These are phyloP conservation scores for Tetrahymena elliotti DNA, from an alignment of 73 alveolate species.

Conservation along the genomic window DNA sequence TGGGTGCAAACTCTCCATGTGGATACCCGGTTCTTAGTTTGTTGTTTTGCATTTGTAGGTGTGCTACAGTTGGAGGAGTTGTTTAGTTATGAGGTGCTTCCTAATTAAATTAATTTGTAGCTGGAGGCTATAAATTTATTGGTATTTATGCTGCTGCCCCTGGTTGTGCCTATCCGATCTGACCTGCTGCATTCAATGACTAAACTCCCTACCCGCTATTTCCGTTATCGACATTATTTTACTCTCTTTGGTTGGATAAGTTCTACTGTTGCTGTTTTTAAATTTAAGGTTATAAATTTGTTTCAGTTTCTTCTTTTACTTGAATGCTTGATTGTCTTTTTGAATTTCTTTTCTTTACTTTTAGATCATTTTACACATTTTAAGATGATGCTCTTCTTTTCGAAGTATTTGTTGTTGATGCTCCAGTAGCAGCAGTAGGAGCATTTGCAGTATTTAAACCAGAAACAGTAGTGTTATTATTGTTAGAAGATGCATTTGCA, in stretches of 20 bases:
- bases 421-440: background rate
- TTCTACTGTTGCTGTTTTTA: background rate
- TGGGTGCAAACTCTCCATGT: background rate
- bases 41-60: background rate
- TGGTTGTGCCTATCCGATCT: no score
- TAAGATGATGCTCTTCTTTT: background rate
- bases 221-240: background rate
- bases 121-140: background rate
- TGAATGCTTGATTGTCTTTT: background rate
- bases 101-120: background rate
- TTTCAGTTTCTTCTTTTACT: background rate
- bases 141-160: background rate
- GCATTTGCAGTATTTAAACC: no score
- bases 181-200: background rate
- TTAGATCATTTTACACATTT: background rate
- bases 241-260: background rate
- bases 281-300: background rate
- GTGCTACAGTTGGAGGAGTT: background rate
- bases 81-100: background rate
- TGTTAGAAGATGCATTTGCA: background rate
- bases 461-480: background rate
- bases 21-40: background rate
- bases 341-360: background rate
- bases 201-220: background rate
- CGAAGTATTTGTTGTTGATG: background rate